These are phyloP conservation scores for Populus hybrid DNA, from an alignment of 441 rosid species.

Conservation along the genomic window DNA sequence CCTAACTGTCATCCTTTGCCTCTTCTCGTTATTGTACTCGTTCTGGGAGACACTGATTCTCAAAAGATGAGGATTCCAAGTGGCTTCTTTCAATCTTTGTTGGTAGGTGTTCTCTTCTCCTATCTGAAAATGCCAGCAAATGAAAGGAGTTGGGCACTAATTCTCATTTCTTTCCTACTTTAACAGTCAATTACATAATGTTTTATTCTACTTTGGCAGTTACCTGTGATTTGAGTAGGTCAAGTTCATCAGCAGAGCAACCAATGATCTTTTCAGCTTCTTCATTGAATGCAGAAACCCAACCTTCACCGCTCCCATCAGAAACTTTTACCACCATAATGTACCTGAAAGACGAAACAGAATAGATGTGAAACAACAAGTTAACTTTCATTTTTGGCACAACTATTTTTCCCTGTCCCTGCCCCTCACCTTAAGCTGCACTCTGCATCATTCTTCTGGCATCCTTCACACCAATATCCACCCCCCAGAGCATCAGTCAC, in stretches of 20 bases:
- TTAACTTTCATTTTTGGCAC: too few relatives aligned
- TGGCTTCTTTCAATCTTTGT: constrained; percentile 66
- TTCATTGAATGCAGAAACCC: constrained; percentile 74
- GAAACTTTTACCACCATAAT: constrained; percentile 67
- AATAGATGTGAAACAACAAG: not conserved
- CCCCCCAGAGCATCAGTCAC: constrained; percentile 81
- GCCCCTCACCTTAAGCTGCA: constrained; percentile 64
- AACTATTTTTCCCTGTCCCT: not conserved
- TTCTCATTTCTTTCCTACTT: not conserved
- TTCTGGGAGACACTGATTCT: constrained; percentile 67
- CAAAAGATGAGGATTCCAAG: constrained; percentile 78
- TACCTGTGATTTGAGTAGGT: constrained; percentile 68
- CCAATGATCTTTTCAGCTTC: constrained; percentile 80
- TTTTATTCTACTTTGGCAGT: not conserved
- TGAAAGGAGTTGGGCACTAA: not conserved
- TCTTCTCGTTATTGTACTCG: constrained; percentile 84
- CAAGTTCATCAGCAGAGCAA: constrained; percentile 87
- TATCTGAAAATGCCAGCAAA: constrained; percentile 31
- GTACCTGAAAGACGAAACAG: constrained; percentile 41
- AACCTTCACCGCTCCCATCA: constrained; percentile 81
- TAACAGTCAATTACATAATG: too few relatives aligned
- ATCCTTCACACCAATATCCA: constrained; percentile 96
- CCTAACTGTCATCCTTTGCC: constrained; percentile 80
- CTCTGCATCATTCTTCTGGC: constrained; percentile 83
- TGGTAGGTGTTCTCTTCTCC: constrained; percentile 53